Evolutionary conservation across 805 yeast genomes (phyloP).

Genomic region (Candida suzukii): DNA sequence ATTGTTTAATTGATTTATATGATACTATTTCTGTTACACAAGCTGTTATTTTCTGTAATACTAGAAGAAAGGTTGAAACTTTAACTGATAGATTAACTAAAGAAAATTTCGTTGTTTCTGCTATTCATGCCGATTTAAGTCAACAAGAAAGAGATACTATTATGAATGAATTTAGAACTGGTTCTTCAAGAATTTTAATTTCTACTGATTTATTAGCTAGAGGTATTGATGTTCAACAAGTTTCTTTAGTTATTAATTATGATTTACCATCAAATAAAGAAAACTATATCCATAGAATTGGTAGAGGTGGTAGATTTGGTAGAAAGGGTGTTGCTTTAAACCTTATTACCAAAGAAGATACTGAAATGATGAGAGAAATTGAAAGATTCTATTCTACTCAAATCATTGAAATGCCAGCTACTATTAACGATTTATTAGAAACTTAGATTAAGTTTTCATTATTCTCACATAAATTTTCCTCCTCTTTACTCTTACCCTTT

Average conservation of each 20-base stretch:
- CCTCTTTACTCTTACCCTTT: neutral
- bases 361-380: conserved; percentile 68
- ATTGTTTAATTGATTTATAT: conserved; percentile 88
- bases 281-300: conserved; percentile 95
- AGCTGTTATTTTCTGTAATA: conserved; percentile 96
- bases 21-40: conserved; percentile 95
- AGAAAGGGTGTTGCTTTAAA: conserved; percentile 97
- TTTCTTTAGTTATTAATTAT: conserved; percentile 88
- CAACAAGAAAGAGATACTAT: conserved; percentile 91
- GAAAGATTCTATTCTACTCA: conserved; percentile 86
- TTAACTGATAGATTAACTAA: conserved; percentile 67
- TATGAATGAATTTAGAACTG: conserved; percentile 94
- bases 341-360: conserved; percentile 79
- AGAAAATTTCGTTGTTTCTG: conserved; percentile 82
- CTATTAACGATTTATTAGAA: conserved; percentile 29
- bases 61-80: conserved; percentile 90
- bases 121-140: conserved; percentile 95
- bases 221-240: conserved; percentile 98
- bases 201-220: conserved; percentile 95
- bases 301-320: conserved; percentile 98
- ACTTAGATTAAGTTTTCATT: neutral
- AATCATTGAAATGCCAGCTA: conserved; percentile 90
- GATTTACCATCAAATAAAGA: conserved; percentile 87
- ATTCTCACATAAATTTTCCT: neutral
- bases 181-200: conserved; percentile 86